Evolutionary conservation across 257 asterid species (phyloP), one percentile per base, ranked within the genome.

Genomic region (Craterostigma plantagineum): DNA sequence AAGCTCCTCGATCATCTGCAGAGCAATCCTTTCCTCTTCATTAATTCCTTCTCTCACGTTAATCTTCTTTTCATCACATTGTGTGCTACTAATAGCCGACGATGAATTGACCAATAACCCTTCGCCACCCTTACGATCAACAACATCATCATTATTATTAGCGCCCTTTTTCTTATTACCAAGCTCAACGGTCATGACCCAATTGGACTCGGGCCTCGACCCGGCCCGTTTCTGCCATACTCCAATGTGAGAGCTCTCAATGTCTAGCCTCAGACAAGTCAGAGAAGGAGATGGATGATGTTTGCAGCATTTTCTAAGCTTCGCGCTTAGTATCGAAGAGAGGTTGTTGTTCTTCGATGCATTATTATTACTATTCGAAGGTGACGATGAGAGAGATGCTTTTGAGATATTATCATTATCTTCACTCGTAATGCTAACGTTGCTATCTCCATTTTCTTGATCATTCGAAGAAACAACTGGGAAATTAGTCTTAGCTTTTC

Each of bases 191-290:
- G 75, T 77, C 96, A 80, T 79, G 56, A 84, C 92, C 96, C 96
- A 84, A 43, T 55, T 74, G 0, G 96, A 80, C 35, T 74, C 81
- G 3, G 93, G 68, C 7, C 82, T 39, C 8, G 79, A 61, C 18
- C 95, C 95, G 40, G 95, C 95, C 50, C 92, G 80, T 51, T 84
- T 79, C 66, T 84, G 96, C 96, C 96, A 79, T 39, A 84, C 93
- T 0, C 96, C 96, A 12, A 84, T 80, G 56, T 80, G 92, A 27
- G 90, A 79, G 18, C 52, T 84, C 52, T 84, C 93, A 0, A 63
- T 84, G 64, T 84, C 96, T 4, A 84, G 76, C 52, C 96, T 54
- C 9, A 84, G 70, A 23, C 96, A 84, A 7, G 96, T 84, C 8
- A 84, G 77, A 1, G 93, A 84, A 0, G 93, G 87, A 7, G 95